These are phyloP conservation scores for Helotiales sp. DNA, from an alignment of 2,329 filamentous ascomycete species.

Conservation along the genomic window DNA sequence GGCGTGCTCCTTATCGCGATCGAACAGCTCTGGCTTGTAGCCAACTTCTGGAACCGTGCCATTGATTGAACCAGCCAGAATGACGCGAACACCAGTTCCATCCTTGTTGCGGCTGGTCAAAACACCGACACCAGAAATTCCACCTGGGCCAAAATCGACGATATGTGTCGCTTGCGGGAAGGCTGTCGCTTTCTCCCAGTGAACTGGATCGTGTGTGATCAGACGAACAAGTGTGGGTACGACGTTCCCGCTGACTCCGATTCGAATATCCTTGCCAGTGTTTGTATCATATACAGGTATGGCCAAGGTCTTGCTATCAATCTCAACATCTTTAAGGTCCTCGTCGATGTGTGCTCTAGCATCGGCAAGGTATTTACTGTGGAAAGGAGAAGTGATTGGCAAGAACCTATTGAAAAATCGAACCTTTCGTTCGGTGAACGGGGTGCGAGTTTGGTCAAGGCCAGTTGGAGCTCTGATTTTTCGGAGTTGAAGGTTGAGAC, in stretches of 20 bases:
- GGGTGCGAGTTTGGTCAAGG: conserved; percentile 91
- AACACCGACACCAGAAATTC: conserved; percentile 93
- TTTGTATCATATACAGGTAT: conserved; percentile 92
- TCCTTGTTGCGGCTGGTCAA: conserved; percentile 99
- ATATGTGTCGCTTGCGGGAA: conserved; percentile 93
- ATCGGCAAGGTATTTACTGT: conserved; percentile 89
- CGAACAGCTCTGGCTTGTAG: conserved; percentile 97
- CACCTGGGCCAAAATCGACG: conserved; percentile 94
- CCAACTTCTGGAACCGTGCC: conserved; percentile 90
- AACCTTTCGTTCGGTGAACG: conserved; percentile 93
- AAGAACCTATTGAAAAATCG: conserved; percentile 97
- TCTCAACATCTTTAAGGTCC: conserved; percentile 82
- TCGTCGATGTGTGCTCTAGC: conserved; percentile 83
- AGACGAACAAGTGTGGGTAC: conserved; percentile 86
- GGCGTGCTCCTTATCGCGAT: conserved; percentile 92
- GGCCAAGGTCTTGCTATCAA: conserved; percentile 73
- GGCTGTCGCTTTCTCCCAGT: conserved; percentile 94
- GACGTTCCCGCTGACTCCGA: conserved; percentile 73
- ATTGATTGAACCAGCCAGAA: conserved; percentile 88
- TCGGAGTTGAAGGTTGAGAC: conserved; percentile 90
- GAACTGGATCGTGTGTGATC: conserved; percentile 91
- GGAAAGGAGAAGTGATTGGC: conserved; percentile 96
- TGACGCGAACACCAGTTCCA: conserved; percentile 94
- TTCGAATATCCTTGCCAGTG: conserved; percentile 82
- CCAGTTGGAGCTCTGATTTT: conserved; percentile 99